A percentile compares a stretch with the other conserved stretches of the same genome.
These are phyloP conservation scores for Heliamphora exappendiculata DNA, from an alignment of 148 eudicot genomes.

Conservation along the genomic window DNA sequence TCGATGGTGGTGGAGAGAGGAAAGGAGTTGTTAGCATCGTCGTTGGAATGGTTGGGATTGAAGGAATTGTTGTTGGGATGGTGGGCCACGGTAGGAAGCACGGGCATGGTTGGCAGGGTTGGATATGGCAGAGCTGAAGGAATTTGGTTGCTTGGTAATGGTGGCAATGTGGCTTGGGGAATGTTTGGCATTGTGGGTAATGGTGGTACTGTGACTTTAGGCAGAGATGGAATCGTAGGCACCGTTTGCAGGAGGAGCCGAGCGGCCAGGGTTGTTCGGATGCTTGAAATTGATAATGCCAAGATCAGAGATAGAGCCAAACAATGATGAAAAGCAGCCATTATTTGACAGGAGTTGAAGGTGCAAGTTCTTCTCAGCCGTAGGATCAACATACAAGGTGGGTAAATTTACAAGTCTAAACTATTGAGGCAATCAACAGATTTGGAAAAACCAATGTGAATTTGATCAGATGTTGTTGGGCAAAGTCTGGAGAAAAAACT, in stretches of 20 bases:
- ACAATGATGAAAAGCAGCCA: not conserved
- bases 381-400: not conserved
- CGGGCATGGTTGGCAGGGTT: not conserved
- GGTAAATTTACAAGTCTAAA: not conserved
- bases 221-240: slow-evolving; percentile 9
- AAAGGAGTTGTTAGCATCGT: not conserved
- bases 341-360: not conserved
- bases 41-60: not conserved
- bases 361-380: not conserved
- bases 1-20: not conserved
- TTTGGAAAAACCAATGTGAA: not conserved
- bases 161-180: slow-evolving; percentile 9
- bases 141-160: not conserved
- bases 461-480: slow-evolving; percentile 7
- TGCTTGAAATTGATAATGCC: slow-evolving; percentile 2
- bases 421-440: not conserved
- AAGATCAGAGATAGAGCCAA: not conserved
- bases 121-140: slow-evolving; percentile 10
- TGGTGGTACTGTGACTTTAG: slow-evolving; percentile 14
- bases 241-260: slow-evolving; percentile 10
- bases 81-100: not conserved
- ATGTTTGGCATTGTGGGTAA: slow-evolving; percentile 14
- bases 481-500: not conserved
- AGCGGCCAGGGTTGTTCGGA: not conserved
- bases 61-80: not conserved